Percentiles rank a stretch among this genome's conserved stretches.
Evolutionary conservation across 352 stramenopile species (phyloP).

Genomic region (Globisporangium solare): DNA sequence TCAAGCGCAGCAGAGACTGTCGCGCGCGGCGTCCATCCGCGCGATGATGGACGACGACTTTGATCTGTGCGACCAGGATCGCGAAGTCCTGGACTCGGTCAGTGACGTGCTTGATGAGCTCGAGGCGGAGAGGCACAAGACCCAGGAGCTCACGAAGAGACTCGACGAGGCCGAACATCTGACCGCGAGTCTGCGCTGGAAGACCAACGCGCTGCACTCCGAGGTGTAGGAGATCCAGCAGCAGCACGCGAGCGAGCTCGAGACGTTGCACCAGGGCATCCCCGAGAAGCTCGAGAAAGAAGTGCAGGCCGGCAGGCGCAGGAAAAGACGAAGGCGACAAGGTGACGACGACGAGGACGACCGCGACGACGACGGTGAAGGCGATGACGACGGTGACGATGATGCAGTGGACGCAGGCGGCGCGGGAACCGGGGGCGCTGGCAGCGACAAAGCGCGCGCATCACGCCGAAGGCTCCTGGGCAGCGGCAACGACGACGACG

Average conservation of each 20-base stretch:
- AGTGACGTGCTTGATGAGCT: slow-evolving; percentile 53
- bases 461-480: slow-evolving; percentile 20
- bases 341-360: slow-evolving; percentile 3
- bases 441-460: slow-evolving; percentile 12
- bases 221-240: slow-evolving; percentile 30
- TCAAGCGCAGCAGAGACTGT: neutral
- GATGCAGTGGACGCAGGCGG: neutral
- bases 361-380: slow-evolving; percentile 20
- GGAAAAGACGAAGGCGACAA: neutral
- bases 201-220: slow-evolving; percentile 45
- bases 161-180: slow-evolving; percentile 45
- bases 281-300: slow-evolving; percentile 33
- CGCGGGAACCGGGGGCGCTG: neutral
- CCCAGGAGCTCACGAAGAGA: slow-evolving; percentile 26
- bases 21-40: neutral
- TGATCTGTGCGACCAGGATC: slow-evolving; percentile 58
- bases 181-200: slow-evolving; percentile 42
- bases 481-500: slow-evolving; percentile 27
- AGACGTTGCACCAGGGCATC: slow-evolving; percentile 34
- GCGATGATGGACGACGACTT: slow-evolving; percentile 23
- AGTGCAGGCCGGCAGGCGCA: slow-evolving; percentile 33
- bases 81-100: slow-evolving; percentile 52
- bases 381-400: slow-evolving; percentile 18
- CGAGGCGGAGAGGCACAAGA: slow-evolving; percentile 24
- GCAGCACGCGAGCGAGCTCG: slow-evolving; percentile 28